Evolutionary conservation across 139 green algal species (phyloP), one percentile per base, ranked within the genome.

Genomic region (Zygnema cylindricum): DNA sequence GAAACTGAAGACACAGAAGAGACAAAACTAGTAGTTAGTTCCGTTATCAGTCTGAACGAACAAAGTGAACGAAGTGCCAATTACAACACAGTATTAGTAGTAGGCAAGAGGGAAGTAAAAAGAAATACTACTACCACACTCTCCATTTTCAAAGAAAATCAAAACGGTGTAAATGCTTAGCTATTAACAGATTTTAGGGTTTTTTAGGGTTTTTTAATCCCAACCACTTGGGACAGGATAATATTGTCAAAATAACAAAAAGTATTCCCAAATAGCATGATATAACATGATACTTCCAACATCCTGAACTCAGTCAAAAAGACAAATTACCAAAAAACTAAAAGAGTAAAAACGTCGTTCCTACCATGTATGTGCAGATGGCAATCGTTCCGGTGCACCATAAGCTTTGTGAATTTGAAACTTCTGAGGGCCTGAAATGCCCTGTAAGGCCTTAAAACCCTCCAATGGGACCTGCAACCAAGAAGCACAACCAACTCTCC

Each of bases 401-500:
- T 94, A 94, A 35, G 90, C 69, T 89, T 93, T 94, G 91, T 98
- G 95, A 40, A 98, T 96, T 88, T 96, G 95, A 94, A 99, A 99
- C 63, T 95, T 95, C 92, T 99, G 97, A 3, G 96, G 96, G 7
- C 97, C 97, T 30, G 92, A 94, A 77, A 99, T 96, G 85, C 96
- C 97, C 91, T 95, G 93, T 92, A 99, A 94, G 41, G 93, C 92
- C 82, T 93, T 94, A 92, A 99, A 99, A 76, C 97, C 97, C 36
- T 97, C 97, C 86, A 99, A 93, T 0, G 97, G 97, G 42, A 99
- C 91, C 89, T 92, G 89, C 81, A 35, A 86, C 23, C 49, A 25
- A 36, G 11, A 33, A 7, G 76, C 11, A 84, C 7, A 25, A 63
- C 49, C 7, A 63, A 7, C 49, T 16, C 49, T 25, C 49, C 49